A percentile compares a stretch with the other conserved stretches of the same genome.
These are phyloP conservation scores for Blastobotrys peoriensis DNA, from an alignment of 805 yeast species.

Conservation along the genomic window DNA sequence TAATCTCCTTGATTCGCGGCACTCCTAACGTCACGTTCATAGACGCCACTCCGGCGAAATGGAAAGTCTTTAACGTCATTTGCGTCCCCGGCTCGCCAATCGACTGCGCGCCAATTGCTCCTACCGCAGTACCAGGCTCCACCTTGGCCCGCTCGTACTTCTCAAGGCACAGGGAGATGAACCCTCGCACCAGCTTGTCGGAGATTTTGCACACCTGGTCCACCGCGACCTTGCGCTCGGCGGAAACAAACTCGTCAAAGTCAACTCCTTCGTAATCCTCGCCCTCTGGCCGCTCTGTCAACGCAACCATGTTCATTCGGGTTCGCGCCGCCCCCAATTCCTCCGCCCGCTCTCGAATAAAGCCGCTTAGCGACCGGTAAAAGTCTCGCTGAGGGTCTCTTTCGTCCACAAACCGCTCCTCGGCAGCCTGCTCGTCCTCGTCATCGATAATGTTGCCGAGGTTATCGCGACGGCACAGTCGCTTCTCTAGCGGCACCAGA, in stretches of 20 bases:
- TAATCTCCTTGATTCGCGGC: conserved; percentile 98
- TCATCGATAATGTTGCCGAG: conserved; percentile 48
- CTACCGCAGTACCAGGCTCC: conserved; percentile 99
- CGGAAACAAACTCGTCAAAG: conserved; percentile 25
- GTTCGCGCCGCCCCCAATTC: conserved; percentile 53
- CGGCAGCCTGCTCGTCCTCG: conserved; percentile 28
- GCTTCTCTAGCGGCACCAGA: conserved; percentile 55
- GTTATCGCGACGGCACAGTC: conserved; percentile 64
- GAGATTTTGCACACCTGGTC: conserved; percentile 51
- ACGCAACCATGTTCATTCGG: conserved; percentile 43
- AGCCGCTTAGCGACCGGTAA: conserved; percentile 68
- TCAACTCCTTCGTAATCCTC: conserved; percentile 35
- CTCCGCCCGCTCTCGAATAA: conserved; percentile 50
- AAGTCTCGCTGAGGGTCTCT: conserved; percentile 82
- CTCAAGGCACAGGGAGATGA: conserved; percentile 66
- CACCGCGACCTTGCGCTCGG: conserved; percentile 24
- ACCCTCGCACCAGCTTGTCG: conserved; percentile 49
- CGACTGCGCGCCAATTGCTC: conserved; percentile 98
- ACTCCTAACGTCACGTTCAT: conserved; percentile 99
- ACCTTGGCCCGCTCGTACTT: conserved; percentile 88
- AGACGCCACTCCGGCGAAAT: conserved; percentile 99
- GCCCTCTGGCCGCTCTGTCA: conserved; percentile 36
- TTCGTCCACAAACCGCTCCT: conserved; percentile 70
- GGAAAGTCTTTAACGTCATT: conserved; percentile 95
- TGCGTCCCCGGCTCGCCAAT: conserved; percentile 99